Evolutionary conservation across 2,329 filamentous ascomycete genomes (phyloP).

Genomic region (Paraphaeosphaeria sporulosa): DNA sequence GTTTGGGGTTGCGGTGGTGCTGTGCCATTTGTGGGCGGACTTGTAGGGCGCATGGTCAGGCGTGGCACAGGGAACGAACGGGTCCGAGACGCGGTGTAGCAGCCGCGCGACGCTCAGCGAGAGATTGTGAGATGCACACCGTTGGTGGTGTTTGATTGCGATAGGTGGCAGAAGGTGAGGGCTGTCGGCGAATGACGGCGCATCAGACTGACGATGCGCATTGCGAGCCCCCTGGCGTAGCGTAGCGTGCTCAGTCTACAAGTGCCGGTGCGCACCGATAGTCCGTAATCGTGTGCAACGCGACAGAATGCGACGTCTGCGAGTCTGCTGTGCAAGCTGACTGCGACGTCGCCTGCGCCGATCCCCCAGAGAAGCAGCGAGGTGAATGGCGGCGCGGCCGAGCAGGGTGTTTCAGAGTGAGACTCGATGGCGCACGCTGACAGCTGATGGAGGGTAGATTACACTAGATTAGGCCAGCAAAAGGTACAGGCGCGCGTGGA

Average conservation of each 20-base stretch:
- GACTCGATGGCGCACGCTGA: background rate
- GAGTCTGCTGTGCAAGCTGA: conserved; percentile 1
- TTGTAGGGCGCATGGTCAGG: background rate
- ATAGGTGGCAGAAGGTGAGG: background rate
- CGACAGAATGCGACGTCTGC: conserved; percentile 2
- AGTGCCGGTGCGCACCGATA: background rate
- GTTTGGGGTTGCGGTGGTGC: background rate
- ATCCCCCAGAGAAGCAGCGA: conserved; percentile 2
- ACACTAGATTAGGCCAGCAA: conserved; percentile 5
- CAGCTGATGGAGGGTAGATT: conserved; percentile 1
- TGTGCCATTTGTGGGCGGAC: conserved; percentile 3
- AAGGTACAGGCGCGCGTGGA: conserved; percentile 1
- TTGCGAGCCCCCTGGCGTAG: background rate
- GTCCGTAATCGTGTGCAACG: conserved; percentile 2
- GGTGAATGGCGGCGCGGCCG: conserved; percentile 2
- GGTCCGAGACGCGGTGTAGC: conserved; percentile 5
- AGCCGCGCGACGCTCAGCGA: background rate
- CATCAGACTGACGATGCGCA: background rate
- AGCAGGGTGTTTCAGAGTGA: conserved; percentile 8
- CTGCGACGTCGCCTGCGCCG: conserved; percentile 5
- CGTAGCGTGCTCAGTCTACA: background rate
- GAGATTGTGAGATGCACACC: background rate
- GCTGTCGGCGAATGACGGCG: conserved; percentile 6
- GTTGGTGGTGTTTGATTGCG: background rate
- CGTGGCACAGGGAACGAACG: background rate